A percentile compares a stretch with the other conserved stretches of the same genome.
These are phyloP conservation scores for Talaromyces sp. DNA, from an alignment of 2,329 filamentous ascomycete species.

Conservation along the genomic window DNA sequence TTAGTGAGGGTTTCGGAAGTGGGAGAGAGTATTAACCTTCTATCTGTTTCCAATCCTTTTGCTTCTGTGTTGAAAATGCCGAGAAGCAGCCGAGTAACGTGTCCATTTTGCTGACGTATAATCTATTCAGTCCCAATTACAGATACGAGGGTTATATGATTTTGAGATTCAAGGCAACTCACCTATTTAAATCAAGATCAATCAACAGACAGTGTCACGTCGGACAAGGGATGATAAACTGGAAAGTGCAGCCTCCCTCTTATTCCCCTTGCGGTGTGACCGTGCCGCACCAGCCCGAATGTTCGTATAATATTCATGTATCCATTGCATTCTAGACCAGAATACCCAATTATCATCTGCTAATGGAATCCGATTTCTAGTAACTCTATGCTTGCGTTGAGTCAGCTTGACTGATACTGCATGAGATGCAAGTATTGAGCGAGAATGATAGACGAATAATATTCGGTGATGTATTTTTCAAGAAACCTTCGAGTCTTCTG, in stretches of 20 bases:
- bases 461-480: not conserved
- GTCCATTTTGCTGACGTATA: not conserved
- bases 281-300: constrained; percentile 1
- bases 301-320: not conserved
- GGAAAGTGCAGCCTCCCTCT: not conserved
- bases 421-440: not conserved
- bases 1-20: not conserved
- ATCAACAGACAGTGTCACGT: not conserved
- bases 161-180: not conserved
- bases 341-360: not conserved
- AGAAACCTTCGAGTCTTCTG: not conserved
- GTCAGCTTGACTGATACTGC: not conserved
- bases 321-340: not conserved
- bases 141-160: too few relatives aligned
- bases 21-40: constrained; percentile 22
- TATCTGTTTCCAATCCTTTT: constrained; percentile 25
- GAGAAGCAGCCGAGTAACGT: constrained; percentile 14
- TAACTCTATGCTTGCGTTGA: not conserved
- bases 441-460: not conserved
- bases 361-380: not conserved
- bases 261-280: constrained; percentile 2
- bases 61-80: constrained; percentile 18
- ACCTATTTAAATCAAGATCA: not conserved
- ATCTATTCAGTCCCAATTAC: too few relatives aligned
- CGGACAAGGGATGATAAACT: not conserved